Evolutionary conservation across 148 eudicot genomes (phyloP).

Genomic region (Nepenthes mirabilis): DNA sequence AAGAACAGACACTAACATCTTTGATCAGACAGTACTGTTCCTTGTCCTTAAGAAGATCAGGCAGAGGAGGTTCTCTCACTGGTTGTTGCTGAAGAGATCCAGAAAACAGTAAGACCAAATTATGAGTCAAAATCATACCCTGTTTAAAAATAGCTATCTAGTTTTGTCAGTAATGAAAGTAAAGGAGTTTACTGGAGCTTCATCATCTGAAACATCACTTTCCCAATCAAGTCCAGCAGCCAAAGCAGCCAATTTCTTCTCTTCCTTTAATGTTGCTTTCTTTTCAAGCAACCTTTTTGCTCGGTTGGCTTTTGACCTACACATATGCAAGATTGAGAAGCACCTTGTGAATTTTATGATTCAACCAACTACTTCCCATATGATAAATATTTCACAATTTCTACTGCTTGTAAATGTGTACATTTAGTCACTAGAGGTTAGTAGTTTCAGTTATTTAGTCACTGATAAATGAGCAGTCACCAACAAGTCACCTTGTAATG

Average conservation of each 20-base stretch:
- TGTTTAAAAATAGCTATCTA: background rate
- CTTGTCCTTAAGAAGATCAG: conserved; percentile 73
- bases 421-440: no score
- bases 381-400: no score
- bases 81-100: conserved; percentile 35
- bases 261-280: conserved; percentile 46
- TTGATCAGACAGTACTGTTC: conserved; percentile 52
- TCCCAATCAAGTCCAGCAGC: conserved; percentile 83
- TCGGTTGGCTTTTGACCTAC: conserved; percentile 56
- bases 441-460: no score
- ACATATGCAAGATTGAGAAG: conserved; percentile 2
- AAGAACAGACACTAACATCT: conserved; percentile 47
- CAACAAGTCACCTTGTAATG: no score
- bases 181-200: conserved; percentile 36
- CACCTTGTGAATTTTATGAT: no score
- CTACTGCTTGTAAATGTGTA: no score
- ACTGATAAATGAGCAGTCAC: no score
- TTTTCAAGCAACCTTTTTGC: conserved; percentile 56
- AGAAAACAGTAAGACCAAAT: background rate
- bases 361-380: no score
- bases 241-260: conserved; percentile 54
- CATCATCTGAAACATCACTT: conserved; percentile 76
- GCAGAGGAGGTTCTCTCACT: conserved; percentile 54
- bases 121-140: background rate
- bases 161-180: background rate